Evolutionary conservation across 140 eudicot genomes (phyloP).

Genomic region (Anethum foeniculum): DNA sequence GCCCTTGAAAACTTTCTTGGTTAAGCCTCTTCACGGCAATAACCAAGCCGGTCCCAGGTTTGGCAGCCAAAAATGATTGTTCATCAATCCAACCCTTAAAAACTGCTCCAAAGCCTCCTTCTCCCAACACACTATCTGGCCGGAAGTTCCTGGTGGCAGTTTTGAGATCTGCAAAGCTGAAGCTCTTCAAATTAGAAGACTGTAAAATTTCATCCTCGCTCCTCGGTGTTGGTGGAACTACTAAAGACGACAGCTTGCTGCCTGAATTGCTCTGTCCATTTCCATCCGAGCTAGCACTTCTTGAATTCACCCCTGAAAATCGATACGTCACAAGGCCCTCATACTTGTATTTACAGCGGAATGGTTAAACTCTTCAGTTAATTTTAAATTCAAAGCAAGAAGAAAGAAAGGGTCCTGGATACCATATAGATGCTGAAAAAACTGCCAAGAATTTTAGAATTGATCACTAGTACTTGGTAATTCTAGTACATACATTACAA

Average conservation of each 20-base stretch:
- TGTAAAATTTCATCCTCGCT: background rate
- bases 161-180: conserved; percentile 1
- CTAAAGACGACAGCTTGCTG: conserved; percentile 3
- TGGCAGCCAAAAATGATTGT: background rate
- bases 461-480: background rate
- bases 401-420: background rate
- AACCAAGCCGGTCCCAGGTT: conserved; percentile 3
- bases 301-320: background rate
- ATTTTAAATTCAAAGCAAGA: background rate
- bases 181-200: conserved; percentile 2
- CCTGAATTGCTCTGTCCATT: background rate
- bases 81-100: conserved; percentile 4
- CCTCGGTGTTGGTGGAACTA: background rate
- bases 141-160: conserved; percentile 7
- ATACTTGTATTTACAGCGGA: background rate
- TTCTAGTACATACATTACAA: background rate
- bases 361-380: background rate
- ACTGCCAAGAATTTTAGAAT: background rate
- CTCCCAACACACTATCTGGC: conserved; percentile 1
- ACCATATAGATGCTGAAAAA: background rate
- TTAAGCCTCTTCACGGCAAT: conserved; percentile 4
- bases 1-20: conserved; percentile 4
- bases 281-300: conserved; percentile 1
- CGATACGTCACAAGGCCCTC: background rate
- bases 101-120: conserved; percentile 1